phyloP scores from a whole-genome alignment of 2,329 filamentous ascomycete species.

The Cytospora chrysosperma region DNA sequence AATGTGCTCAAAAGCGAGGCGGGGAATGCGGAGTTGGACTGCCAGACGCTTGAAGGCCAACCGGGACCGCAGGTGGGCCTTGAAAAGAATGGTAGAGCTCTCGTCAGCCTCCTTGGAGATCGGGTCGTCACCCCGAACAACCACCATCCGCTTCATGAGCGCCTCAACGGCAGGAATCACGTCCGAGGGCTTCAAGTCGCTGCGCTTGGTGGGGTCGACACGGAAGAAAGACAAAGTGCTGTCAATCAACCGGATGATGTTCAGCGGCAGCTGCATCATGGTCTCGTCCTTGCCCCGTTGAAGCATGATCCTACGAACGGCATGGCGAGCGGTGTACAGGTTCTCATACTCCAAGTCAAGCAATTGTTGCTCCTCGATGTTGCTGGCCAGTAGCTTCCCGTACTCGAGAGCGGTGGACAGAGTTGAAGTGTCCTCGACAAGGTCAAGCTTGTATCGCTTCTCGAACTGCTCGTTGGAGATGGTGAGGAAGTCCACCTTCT shows the following conservation, averaged over 20 bases:
- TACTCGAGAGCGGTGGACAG: constrained; percentile 75
- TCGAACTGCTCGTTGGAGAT: constrained; percentile 77
- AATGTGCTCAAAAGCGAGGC: constrained; percentile 88
- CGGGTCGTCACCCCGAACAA: constrained; percentile 80
- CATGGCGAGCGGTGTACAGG: constrained; percentile 70
- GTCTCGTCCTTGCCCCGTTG: constrained; percentile 72
- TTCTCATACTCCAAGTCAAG: constrained; percentile 87
- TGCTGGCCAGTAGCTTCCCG: constrained; percentile 80
- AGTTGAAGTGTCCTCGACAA: constrained; percentile 65
- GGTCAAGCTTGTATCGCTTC: constrained; percentile 79
- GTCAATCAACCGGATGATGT: constrained; percentile 86
- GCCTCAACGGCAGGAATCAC: constrained; percentile 77
- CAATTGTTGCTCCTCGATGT: constrained; percentile 81
- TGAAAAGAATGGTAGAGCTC: constrained; percentile 88
- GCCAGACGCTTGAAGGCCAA: constrained; percentile 93
- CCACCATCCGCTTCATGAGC: constrained; percentile 73
- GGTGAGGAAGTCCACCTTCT: constrained; percentile 82
- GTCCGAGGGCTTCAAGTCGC: constrained; percentile 84
- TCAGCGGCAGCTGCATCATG: constrained; percentile 87
- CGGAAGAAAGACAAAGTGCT: constrained; percentile 88
- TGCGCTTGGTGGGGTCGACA: constrained; percentile 80
- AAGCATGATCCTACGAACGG: constrained; percentile 66
- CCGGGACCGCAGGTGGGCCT: constrained; percentile 83
- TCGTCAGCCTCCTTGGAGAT: constrained; percentile 84
- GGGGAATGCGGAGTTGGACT: constrained; percentile 80